Conservation (phyloP, 1,284 basidiomycete species). For the Pseudozyma pruni region DNA sequence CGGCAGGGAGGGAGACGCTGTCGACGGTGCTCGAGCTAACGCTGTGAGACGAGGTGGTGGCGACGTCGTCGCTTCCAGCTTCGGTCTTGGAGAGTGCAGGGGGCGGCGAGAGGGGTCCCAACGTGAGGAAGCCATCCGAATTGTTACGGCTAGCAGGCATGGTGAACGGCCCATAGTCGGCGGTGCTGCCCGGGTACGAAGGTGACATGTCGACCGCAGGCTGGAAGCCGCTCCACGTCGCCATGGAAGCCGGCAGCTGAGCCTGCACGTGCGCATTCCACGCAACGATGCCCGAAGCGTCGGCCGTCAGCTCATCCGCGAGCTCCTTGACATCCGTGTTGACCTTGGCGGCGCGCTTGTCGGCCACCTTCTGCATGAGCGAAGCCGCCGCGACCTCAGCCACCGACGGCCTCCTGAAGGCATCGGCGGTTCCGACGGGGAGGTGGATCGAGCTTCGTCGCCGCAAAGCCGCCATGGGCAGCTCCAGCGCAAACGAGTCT, state of each 20-base stretch:
- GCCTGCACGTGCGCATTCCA: slow-evolving; percentile 47
- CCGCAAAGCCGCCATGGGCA: slow-evolving; percentile 26
- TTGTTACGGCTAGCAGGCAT: slow-evolving; percentile 19
- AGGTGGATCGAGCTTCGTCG: slow-evolving; percentile 43
- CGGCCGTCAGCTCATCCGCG: slow-evolving; percentile 16
- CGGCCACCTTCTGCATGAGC: slow-evolving; percentile 35
- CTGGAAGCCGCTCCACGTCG: slow-evolving; percentile 30
- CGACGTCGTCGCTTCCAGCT: slow-evolving; percentile 8
- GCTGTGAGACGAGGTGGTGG: slow-evolving; percentile 24
- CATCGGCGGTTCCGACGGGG: slow-evolving; percentile 26
- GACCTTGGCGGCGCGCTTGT: slow-evolving; percentile 31
- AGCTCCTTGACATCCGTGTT: slow-evolving; percentile 32
- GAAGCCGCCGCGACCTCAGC: slow-evolving; percentile 41
- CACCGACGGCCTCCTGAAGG: slow-evolving; percentile 35
- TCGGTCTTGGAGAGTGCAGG: slow-evolving; percentile 4
- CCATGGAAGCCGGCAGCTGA: slow-evolving; percentile 22
- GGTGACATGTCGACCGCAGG: not conserved
- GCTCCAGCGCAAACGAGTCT: slow-evolving; percentile 27
- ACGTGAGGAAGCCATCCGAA: slow-evolving; percentile 29
- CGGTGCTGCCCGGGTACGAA: slow-evolving; percentile 4
- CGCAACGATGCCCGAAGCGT: slow-evolving; percentile 28
- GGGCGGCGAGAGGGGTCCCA: slow-evolving; percentile 31
- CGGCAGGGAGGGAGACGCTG: slow-evolving; percentile 9
- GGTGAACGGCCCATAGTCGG: slow-evolving; percentile 10
- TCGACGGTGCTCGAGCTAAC: slow-evolving; percentile 36